Conservation (phyloP, 257 asterid genomes). For the Oldenlandia corymbosa region DNA sequence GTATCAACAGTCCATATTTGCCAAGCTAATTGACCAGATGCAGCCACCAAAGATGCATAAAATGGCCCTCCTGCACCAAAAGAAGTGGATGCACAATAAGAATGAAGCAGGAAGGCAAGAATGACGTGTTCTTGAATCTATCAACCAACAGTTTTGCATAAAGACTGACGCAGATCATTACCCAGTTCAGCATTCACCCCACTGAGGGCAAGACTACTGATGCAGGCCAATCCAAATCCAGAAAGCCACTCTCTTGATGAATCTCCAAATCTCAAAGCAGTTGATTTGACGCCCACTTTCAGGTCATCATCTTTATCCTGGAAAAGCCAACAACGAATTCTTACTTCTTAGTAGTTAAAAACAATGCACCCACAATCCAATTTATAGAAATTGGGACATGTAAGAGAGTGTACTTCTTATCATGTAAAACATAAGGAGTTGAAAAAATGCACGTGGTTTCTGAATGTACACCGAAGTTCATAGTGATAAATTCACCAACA, state of each 20-base stretch:
- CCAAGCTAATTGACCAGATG: conserved; percentile 76
- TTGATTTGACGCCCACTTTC: conserved; percentile 88
- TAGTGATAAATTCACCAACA: background rate
- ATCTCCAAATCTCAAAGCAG: conserved; percentile 87
- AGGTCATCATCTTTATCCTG: conserved; percentile 90
- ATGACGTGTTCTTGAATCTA: background rate
- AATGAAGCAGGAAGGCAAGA: background rate
- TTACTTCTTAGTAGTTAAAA: background rate
- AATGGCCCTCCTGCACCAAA: conserved; percentile 62
- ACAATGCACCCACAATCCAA: background rate
- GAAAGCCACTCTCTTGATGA: conserved; percentile 79
- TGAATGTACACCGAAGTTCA: background rate
- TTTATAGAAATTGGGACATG: too few species aligned
- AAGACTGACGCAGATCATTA: conserved; percentile 15
- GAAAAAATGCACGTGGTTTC: background rate
- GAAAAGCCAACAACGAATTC: background rate
- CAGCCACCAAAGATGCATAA: conserved; percentile 57
- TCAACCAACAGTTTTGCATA: background rate
- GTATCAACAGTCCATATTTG: conserved; percentile 75
- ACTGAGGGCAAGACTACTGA: conserved; percentile 66
- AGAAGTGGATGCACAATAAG: background rate
- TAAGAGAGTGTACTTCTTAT: background rate
- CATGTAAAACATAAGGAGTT: background rate
- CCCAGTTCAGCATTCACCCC: conserved; percentile 80
- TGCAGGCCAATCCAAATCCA: conserved; percentile 76